phyloP scores from a whole-genome alignment of 257 asterid species.

The Plantago elongata region DNA sequence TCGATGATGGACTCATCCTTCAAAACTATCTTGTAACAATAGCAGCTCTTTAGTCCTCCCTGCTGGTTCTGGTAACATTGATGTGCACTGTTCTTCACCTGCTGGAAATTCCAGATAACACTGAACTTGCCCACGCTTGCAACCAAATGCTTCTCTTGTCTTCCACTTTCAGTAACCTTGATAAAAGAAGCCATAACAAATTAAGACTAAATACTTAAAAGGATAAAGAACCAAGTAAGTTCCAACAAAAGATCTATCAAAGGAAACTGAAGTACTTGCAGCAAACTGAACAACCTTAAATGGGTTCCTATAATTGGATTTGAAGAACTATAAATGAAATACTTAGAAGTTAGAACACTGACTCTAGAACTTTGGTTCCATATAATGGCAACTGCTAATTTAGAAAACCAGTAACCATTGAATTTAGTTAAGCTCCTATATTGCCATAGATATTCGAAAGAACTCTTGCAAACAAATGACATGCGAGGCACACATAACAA shows the following conservation, averaged over 20 bases:
- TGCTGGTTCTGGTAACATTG: slow-evolving; percentile 82
- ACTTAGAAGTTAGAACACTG: neutral
- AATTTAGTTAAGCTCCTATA: neutral
- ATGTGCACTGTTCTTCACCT: slow-evolving; percentile 93
- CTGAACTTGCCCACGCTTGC: slow-evolving; percentile 97
- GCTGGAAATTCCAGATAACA: slow-evolving; percentile 88
- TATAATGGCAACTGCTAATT: neutral
- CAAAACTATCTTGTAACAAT: slow-evolving; percentile 79
- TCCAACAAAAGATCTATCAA: neutral
- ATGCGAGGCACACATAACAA: neutral
- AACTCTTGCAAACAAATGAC: too few species aligned
- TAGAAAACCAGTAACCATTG: neutral
- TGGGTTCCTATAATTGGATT: slow-evolving; percentile 1
- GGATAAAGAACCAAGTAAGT: neutral
- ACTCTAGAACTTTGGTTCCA: neutral
- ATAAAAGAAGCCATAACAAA: neutral
- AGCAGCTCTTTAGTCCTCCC: slow-evolving; percentile 91
- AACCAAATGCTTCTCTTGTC: slow-evolving; percentile 89
- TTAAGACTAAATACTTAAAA: neutral
- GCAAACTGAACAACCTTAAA: neutral
- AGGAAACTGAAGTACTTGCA: neutral
- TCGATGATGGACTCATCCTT: slow-evolving; percentile 93
- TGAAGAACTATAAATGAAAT: neutral
- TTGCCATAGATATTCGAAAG: neutral
- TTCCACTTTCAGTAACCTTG: slow-evolving; percentile 98